Evolutionary conservation across 2,329 filamentous ascomycete species (phyloP).

Genomic region (Apiospora phragmitis): DNA sequence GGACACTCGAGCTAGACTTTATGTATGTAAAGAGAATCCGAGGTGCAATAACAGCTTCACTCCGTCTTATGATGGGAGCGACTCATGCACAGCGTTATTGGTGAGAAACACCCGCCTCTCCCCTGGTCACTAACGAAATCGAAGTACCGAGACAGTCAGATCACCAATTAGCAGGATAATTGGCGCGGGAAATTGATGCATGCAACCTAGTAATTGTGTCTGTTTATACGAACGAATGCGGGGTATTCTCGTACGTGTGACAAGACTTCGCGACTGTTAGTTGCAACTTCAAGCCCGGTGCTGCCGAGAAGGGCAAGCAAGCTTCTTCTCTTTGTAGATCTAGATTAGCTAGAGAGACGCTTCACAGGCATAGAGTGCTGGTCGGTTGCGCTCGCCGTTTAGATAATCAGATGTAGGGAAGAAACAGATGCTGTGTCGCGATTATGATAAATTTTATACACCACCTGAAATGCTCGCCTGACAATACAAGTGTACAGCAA

Average conservation of each 20-base stretch:
- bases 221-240: neutral
- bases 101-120: neutral
- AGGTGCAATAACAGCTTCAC: neutral
- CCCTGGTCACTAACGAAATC: neutral
- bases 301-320: neutral
- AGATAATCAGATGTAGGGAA: neutral
- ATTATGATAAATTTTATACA: constrained; percentile 3
- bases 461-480: neutral
- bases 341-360: neutral
- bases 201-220: neutral
- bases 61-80: neutral
- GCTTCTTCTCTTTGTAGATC: neutral
- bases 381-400: neutral
- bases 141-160: neutral
- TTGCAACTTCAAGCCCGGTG: neutral
- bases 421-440: neutral
- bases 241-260: neutral
- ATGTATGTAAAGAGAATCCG: neutral
- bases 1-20: neutral
- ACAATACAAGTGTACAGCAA: constrained; percentile 5
- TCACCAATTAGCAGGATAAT: neutral
- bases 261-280: neutral
- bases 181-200: neutral
- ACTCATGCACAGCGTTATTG: neutral
- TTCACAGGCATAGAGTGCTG: neutral